A percentile compares a stretch with the other conserved stretches of the same genome.
These are phyloP conservation scores for Neopestalotiopsis sp. DNA, from an alignment of 2,329 filamentous ascomycete genomes.

Conservation along the genomic window DNA sequence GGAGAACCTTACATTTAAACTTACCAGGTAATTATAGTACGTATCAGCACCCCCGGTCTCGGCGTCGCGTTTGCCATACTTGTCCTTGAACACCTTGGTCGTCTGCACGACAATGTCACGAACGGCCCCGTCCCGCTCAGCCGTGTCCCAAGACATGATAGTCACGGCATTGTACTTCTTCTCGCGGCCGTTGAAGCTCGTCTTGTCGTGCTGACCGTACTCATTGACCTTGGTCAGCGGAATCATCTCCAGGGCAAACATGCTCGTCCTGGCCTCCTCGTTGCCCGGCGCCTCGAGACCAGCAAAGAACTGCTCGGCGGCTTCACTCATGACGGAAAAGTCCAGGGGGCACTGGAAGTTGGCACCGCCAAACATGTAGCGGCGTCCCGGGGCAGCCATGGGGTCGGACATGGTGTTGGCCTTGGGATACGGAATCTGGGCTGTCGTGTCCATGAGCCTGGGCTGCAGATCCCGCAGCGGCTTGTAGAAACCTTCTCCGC, in stretches of 20 bases:
- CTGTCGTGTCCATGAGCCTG: slow-evolving; percentile 40
- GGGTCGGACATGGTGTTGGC: slow-evolving; percentile 45
- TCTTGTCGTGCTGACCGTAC: slow-evolving; percentile 10
- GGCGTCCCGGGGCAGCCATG: slow-evolving; percentile 40
- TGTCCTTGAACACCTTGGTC: slow-evolving; percentile 11
- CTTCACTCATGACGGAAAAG: slow-evolving; percentile 31
- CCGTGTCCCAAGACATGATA: slow-evolving; percentile 13
- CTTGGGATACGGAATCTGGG: slow-evolving; percentile 45
- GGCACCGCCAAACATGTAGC: slow-evolving; percentile 45
- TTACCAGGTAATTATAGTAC: slow-evolving; percentile 12
- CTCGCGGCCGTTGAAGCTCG: slow-evolving; percentile 3
- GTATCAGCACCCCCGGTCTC: slow-evolving; percentile 11
- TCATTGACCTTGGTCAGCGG: slow-evolving; percentile 8
- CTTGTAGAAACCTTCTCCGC: slow-evolving; percentile 42
- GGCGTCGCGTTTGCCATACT: slow-evolving; percentile 1
- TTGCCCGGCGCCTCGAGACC: slow-evolving; percentile 13
- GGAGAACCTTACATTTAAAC: background rate
- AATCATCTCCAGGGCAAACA: slow-evolving; percentile 10
- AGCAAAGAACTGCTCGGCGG: slow-evolving; percentile 7
- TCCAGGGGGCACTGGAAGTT: slow-evolving; percentile 49
- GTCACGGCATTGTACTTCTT: slow-evolving; percentile 7
- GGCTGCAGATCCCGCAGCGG: slow-evolving; percentile 43
- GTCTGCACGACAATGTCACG: slow-evolving; percentile 1
- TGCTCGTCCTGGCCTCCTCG: slow-evolving; percentile 6
- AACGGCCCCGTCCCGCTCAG: background rate